These are phyloP conservation scores for Centella asiatica DNA, from an alignment of 129 eudicot genomes.

Conservation along the genomic window DNA sequence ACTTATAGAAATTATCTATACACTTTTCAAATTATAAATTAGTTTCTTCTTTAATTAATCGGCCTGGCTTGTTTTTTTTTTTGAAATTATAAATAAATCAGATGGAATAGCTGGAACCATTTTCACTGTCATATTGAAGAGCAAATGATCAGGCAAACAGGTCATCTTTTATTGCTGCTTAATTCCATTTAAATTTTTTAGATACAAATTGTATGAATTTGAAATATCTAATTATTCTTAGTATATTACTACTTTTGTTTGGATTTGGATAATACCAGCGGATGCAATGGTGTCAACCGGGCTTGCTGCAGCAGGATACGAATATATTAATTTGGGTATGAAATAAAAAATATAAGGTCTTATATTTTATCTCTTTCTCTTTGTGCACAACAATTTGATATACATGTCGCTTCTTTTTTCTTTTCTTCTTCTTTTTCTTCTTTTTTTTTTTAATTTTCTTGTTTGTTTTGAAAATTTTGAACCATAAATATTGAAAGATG, in stretches of 20 bases:
- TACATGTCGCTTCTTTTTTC: too few relatives aligned
- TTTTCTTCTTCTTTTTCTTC: too few relatives aligned
- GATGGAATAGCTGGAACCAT: slow-evolving; percentile 35
- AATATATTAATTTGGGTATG: slow-evolving; percentile 65
- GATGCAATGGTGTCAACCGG: slow-evolving; percentile 83
- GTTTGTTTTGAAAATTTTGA: too few relatives aligned
- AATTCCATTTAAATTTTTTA: neutral
- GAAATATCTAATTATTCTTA: neutral
- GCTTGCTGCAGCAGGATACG: slow-evolving; percentile 65
- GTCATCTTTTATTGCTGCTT: neutral
- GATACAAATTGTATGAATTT: neutral
- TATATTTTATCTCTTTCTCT: neutral
- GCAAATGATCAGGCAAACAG: slow-evolving; percentile 15
- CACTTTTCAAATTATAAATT: too few relatives aligned
- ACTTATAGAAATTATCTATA: neutral
- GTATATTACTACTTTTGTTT: neutral
- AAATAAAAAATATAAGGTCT: neutral
- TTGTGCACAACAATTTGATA: too few relatives aligned
- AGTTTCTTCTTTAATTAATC: too few relatives aligned
- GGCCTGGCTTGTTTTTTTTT: too few relatives aligned
- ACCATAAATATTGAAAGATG: too few relatives aligned
- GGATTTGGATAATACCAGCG: slow-evolving; percentile 26
- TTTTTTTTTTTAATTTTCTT: too few relatives aligned
- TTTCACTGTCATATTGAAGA: slow-evolving; percentile 9
- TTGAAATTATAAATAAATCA: neutral